Base-by-base conservation (phyloP, 805 yeast genomes). In the Yarrowia deformans region DNA sequence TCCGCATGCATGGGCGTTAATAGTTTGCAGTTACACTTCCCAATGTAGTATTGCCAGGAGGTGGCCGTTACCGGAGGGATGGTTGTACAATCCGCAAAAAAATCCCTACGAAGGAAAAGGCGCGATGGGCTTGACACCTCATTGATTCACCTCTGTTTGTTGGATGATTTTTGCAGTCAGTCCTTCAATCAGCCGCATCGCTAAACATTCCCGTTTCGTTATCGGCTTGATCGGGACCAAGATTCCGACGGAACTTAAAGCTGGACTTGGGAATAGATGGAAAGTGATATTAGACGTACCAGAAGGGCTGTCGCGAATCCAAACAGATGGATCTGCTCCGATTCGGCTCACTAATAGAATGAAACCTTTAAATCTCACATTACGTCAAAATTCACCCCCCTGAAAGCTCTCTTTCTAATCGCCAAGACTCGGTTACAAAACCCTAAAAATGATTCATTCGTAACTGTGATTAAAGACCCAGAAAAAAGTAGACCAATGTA, bases 391-490 rank as follows among this genome's bases (percentile, higher is more conserved):
- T n/a, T 49, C 14, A 3, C 19, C 2, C 39, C 14, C 6, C 37
- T 3, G 7, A n/a, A 10, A 2, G 1, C 2, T 23, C 56, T 18
- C 40, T 14, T 34, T 35, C 19, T 18, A 7, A 7, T 19, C n/a
- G 43, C 60, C 60, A 54, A 52, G 58, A 6, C 18, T 12, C 43
- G 5, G 13, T 7, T n/a, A 16, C 18, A 39, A 54, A 54, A 23
- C 29, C 60, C 60, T 45, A 54, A 54, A 54, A 54, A 54, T 54
- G 60, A 54, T 19, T 54, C 60, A 54, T 52, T 50, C n/a, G 37
- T 14, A 50, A n/a, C 19, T 23, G 8, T n/a, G 56, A 49, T 16
- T 9, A 29, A 29, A 16, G 19, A 4, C 14, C 6, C 4, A 23
- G 12, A 49, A 49, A 49, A 46, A 46, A 23, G 34, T 13, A 46